A percentile compares a stretch with the other conserved stretches of the same genome.
These are phyloP conservation scores for Hypoxylon intermedium DNA, from an alignment of 495 filamentous ascomycete genomes.

Conservation along the genomic window DNA sequence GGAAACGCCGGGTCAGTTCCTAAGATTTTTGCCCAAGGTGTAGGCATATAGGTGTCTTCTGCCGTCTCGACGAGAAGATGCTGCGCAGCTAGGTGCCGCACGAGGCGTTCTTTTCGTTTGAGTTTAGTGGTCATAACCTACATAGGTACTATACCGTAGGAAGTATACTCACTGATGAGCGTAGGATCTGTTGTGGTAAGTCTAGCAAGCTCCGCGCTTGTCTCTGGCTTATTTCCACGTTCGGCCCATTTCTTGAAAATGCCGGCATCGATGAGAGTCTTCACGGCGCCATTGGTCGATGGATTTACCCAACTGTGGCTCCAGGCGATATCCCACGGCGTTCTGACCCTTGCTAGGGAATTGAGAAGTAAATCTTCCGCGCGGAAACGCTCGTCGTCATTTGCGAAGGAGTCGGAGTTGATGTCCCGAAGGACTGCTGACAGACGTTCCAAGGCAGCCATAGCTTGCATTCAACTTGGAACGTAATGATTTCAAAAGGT, in stretches of 20 bases:
- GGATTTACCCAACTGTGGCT: constrained; percentile 15
- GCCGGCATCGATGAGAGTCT: constrained; percentile 40
- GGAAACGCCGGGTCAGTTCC: constrained; percentile 27
- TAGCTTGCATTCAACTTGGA: not conserved
- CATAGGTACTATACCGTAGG: not conserved
- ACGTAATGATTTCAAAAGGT: not conserved
- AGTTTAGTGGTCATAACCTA: not conserved
- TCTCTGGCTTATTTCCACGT: constrained; percentile 24
- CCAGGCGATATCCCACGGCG: constrained; percentile 22
- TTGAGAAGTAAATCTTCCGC: constrained; percentile 10
- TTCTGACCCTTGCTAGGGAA: constrained; percentile 2
- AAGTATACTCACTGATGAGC: constrained; percentile 23
- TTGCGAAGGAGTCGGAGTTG: constrained; percentile 7
- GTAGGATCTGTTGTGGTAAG: constrained; percentile 27
- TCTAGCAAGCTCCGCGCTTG: constrained; percentile 27
- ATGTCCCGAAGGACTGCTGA: constrained; percentile 1
- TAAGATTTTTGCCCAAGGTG: constrained; percentile 18
- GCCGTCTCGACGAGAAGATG: constrained; percentile 11
- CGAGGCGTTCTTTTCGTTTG: constrained; percentile 2
- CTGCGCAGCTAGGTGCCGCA: constrained; percentile 18
- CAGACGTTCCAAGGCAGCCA: constrained; percentile 1
- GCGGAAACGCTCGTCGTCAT: constrained; percentile 1
- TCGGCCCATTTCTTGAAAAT: constrained; percentile 40
- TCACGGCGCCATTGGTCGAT: constrained; percentile 16
- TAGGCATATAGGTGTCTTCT: constrained; percentile 15